Base-by-base conservation (phyloP, 2,329 filamentous ascomycete species). In the Fonsecaea pedrosoi region DNA sequence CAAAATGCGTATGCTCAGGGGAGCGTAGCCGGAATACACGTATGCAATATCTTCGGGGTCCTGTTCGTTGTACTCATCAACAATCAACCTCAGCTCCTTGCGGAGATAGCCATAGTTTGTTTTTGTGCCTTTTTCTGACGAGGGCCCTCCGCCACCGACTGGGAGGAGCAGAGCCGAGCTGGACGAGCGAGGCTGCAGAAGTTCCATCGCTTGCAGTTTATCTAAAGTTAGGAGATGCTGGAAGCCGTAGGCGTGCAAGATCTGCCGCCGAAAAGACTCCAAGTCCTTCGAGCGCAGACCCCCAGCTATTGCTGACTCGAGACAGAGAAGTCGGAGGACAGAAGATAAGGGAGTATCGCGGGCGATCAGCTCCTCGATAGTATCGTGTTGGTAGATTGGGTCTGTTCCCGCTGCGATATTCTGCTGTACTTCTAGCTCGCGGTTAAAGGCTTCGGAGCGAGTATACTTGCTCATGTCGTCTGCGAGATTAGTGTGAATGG, bases 381-480 rank as follows among this genome's bases (percentile, higher is more conserved):
- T 88, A 60, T 97, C 92, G 74, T 97, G 92, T 75, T 98, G 93
- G 30, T 91, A 91, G 12, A 89, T 91, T 6, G 94, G 91, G 76
- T 98, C 95, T 9, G 92, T 89, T 37, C 94, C 94, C 0, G 94
- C 94, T 30, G 93, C 94, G 54, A 98, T 86, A 75, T 96, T 97
- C 77, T 99, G 95, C 76, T 99, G 95, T 4, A 98, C 91, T 80
- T 98, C 95, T 1, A 99, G 84, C 45, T 93, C 83, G 68, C 92
- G 90, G 71, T 90, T 92, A 82, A 99, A 99, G 65, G 91, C 87
- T 74, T 98, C 94, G 18, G 92, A 91, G 59, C 92, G 87, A 0
- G 95, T 99, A 74, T 93, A 88, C 75, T 96, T 95, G 84, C 96
- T 94, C 62, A 99, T 95, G 72, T 97, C 94, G 79, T 98, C 95